Conservation (phyloP, 805 yeast genomes). For the Yarrowia alimentaria region DNA sequence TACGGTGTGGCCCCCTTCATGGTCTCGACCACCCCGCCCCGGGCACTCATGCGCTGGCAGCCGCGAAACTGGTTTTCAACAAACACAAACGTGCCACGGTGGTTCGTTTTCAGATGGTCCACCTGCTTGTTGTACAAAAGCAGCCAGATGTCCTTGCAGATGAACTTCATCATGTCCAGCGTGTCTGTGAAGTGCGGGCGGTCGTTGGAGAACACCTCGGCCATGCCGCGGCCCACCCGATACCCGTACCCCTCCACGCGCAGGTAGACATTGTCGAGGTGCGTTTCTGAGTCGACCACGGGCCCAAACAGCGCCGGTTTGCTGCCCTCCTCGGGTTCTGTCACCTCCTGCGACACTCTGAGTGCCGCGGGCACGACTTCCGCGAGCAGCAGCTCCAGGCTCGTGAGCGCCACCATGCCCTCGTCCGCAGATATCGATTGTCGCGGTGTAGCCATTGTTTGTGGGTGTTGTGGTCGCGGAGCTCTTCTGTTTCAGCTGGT, state of each 20-base stretch:
- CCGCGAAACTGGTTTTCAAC: slow-evolving; percentile 64
- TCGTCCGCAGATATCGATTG: slow-evolving; percentile 15
- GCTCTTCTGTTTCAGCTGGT: too few relatives aligned
- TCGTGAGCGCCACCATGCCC: slow-evolving; percentile 36
- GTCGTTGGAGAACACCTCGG: slow-evolving; percentile 48
- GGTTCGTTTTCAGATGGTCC: slow-evolving; percentile 90
- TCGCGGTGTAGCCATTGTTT: slow-evolving; percentile 11
- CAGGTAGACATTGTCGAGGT: slow-evolving; percentile 51
- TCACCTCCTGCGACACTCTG: slow-evolving; percentile 54
- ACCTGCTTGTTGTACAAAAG: slow-evolving; percentile 77
- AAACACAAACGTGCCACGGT: slow-evolving; percentile 76
- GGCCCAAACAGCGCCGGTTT: slow-evolving; percentile 26
- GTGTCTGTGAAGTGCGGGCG: slow-evolving; percentile 48
- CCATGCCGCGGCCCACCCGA: slow-evolving; percentile 59
- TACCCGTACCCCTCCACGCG: slow-evolving; percentile 72
- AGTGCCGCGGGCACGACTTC: slow-evolving; percentile 75
- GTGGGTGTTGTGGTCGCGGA: neutral
- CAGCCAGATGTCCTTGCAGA: slow-evolving; percentile 91
- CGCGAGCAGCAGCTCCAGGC: slow-evolving; percentile 62
- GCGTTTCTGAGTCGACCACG: slow-evolving; percentile 31
- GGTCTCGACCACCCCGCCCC: slow-evolving; percentile 38
- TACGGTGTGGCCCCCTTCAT: slow-evolving; percentile 45
- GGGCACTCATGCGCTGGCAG: slow-evolving; percentile 49
- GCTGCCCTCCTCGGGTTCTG: slow-evolving; percentile 32
- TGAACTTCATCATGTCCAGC: slow-evolving; percentile 82